Evolutionary conservation across 1,139 yeast species (phyloP).

Genomic region (Geotrichum armillariae): DNA sequence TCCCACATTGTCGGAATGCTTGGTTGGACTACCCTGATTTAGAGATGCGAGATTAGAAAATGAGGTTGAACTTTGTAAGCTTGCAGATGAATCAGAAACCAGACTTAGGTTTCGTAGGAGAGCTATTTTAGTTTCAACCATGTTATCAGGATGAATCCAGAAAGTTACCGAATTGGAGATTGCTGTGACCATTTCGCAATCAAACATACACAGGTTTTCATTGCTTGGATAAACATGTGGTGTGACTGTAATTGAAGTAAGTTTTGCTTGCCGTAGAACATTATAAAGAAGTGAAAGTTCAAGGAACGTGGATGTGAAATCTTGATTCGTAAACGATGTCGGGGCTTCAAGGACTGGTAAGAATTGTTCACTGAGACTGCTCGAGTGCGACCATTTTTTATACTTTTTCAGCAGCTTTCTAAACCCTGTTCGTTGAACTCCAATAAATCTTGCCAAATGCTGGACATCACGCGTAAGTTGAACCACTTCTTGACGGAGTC

Average conservation of each 20-base stretch:
- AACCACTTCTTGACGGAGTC: constrained; percentile 39
- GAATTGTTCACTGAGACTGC: constrained; percentile 36
- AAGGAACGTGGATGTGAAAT: constrained; percentile 61
- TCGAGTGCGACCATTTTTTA: constrained; percentile 55
- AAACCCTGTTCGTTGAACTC: constrained; percentile 79
- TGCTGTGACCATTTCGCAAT: constrained; percentile 41
- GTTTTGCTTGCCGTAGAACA: constrained; percentile 41
- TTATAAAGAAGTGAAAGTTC: constrained; percentile 63
- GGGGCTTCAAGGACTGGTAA: constrained; percentile 40
- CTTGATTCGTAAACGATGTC: constrained; percentile 62
- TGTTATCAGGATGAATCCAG: constrained; percentile 45
- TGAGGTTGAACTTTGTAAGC: constrained; percentile 12
- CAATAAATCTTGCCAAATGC: constrained; percentile 68
- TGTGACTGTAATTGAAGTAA: constrained; percentile 20
- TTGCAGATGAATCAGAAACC: constrained; percentile 27
- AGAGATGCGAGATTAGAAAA: constrained; percentile 1
- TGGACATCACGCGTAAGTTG: constrained; percentile 62
- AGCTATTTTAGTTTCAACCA: constrained; percentile 41
- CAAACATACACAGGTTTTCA: constrained; percentile 34
- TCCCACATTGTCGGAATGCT: constrained; percentile 12
- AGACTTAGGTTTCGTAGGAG: constrained; percentile 39
- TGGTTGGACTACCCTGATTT: constrained; percentile 14
- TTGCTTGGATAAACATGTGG: constrained; percentile 23
- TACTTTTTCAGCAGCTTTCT: constrained; percentile 81
- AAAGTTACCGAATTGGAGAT: constrained; percentile 36